A percentile compares a stretch with the other conserved stretches of the same genome.
Conservation (phyloP, 2,329 filamentous ascomycete genomes). For the Colletotrichum sp. region DNA sequence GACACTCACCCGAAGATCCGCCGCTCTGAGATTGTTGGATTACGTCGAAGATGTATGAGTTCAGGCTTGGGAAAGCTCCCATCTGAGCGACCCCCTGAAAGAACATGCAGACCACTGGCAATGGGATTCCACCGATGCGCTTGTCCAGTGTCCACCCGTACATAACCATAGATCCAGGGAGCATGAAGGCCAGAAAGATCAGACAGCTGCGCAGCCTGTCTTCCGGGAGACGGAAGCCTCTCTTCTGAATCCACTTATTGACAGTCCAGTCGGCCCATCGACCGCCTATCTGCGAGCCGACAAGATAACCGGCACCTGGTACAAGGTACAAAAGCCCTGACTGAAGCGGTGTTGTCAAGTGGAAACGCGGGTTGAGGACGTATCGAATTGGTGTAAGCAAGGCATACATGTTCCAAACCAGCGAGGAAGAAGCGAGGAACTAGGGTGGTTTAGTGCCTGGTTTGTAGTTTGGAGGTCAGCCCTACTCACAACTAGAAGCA, state of each 20-base stretch:
- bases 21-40: constrained; percentile 56
- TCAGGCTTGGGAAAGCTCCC: constrained; percentile 77
- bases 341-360: constrained; percentile 68
- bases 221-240: constrained; percentile 68
- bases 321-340: constrained; percentile 77
- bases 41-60: constrained; percentile 84
- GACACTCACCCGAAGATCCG: not conserved
- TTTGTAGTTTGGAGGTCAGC: no score
- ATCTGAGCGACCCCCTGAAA: constrained; percentile 76
- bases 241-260: constrained; percentile 66
- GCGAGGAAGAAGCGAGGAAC: constrained; percentile 58
- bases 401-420: constrained; percentile 76
- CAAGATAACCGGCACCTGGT: constrained; percentile 71
- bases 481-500: constrained; percentile 55
- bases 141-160: constrained; percentile 61
- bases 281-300: constrained; percentile 75
- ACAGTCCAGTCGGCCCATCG: constrained; percentile 72
- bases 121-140: constrained; percentile 54
- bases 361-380: constrained; percentile 76
- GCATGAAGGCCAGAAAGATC: constrained; percentile 59
- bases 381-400: constrained; percentile 72
- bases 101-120: constrained; percentile 77
- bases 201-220: constrained; percentile 68
- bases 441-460: not conserved
- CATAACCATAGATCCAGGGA: constrained; percentile 68